Evolutionary conservation across 2,329 filamentous ascomycete species (phyloP).

Genomic region (Scolecobasidium constrictum): DNA sequence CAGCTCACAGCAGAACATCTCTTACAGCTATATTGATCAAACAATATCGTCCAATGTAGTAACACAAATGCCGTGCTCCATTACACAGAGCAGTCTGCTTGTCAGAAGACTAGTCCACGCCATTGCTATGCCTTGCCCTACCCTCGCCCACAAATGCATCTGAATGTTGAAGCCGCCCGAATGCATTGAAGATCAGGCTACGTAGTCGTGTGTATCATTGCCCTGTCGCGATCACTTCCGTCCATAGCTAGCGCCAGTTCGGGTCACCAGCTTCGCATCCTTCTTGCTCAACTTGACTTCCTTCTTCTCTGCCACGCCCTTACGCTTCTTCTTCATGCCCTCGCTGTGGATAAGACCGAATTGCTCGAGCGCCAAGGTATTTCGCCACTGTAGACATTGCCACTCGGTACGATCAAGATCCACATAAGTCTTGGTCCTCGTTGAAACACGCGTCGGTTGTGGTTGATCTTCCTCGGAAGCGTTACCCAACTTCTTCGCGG

Average conservation of each 20-base stretch:
- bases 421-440: conserved; percentile 48
- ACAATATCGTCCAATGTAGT: too few relatives aligned
- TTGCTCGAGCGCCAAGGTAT: conserved; percentile 47
- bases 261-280: conserved; percentile 7
- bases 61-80: too few relatives aligned
- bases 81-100: too few relatives aligned
- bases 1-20: too few relatives aligned
- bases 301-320: conserved; percentile 22
- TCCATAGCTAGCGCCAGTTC: conserved; percentile 14
- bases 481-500: conserved; percentile 35
- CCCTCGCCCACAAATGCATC: too few relatives aligned
- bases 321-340: conserved; percentile 30
- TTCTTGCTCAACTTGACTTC: conserved; percentile 8
- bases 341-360: conserved; percentile 48
- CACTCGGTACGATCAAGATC: conserved; percentile 42
- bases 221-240: too few relatives aligned
- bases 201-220: too few relatives aligned
- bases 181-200: too few relatives aligned
- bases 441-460: conserved; percentile 42
- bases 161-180: too few relatives aligned
- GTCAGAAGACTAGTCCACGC: too few relatives aligned
- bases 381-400: conserved; percentile 55
- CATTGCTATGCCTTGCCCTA: too few relatives aligned
- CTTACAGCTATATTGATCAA: too few relatives aligned
- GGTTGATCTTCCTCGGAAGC: conserved; percentile 34